Base-by-base conservation (phyloP, 352 stramenopile genomes). In the Globisporangium canariense region DNA sequence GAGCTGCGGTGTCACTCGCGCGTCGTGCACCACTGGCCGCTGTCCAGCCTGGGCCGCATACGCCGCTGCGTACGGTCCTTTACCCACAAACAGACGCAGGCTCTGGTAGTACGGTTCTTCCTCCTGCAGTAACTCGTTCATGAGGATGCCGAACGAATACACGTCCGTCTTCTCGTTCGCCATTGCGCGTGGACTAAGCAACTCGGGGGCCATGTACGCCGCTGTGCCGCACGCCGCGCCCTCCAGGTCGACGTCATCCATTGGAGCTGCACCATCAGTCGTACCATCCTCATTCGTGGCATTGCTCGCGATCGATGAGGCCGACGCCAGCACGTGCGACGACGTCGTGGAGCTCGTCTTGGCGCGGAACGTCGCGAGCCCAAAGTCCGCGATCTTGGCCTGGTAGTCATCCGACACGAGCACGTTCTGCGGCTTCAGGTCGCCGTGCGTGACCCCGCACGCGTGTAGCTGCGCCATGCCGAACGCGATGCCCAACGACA, bases 351-450 rank as follows among this genome's bases (percentile, higher is more conserved):
- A 20, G 41, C 41, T 47, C 41, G 14, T 47, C 14, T 47, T 47
- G 41, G 41, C 41, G 16, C 41, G 41, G 41, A 47, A 9, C 41
- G 41, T 47, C 74, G 70, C 47, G 70, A 79, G 65, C 7, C 85
- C 83, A 64, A 94, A 94, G 66, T 94, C 84, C 2, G 83, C 79
- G 62, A 96, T 92, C 66, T 94, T 94, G 56, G 88, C 79, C 8
- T 92, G 72, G 58, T 79, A 87, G 45, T 84, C 64, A n/a, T 83
- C 67, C 28, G 71, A 73, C 38, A 93, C 62, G 46, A 94, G 68
- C 47, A 94, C 65, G 57, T 95, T 89, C 60, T 88, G 75, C 2
- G 74, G 76, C 63, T 91, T 89, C 52, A 91, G 43, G 60, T 89
- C 81, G 3, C 81, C 69, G 61, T 91, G 81, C 34, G 80, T 79